phyloP scores from a whole-genome alignment of 768 basidiomycete genomes.

The Kwoniella botswanensis region DNA sequence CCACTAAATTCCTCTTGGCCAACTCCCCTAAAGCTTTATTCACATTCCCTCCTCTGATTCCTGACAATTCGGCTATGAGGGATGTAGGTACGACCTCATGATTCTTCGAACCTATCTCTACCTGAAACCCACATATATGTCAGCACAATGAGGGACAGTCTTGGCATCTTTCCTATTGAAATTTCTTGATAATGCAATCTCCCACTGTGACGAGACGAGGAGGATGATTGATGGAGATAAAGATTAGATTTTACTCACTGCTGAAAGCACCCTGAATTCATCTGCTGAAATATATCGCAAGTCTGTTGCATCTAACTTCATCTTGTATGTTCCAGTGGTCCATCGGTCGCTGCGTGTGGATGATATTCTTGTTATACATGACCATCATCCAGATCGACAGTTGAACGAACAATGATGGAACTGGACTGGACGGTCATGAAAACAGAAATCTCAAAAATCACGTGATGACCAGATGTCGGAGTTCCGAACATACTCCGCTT shows the following conservation, averaged over 20 bases:
- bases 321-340: slow-evolving; percentile 54
- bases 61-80: slow-evolving; percentile 89
- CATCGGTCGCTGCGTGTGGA: no score
- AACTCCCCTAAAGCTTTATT: slow-evolving; percentile 89
- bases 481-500: background rate
- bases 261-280: slow-evolving; percentile 95
- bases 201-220: no score
- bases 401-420: background rate
- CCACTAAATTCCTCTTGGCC: slow-evolving; percentile 88
- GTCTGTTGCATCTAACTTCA: slow-evolving; percentile 95
- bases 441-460: slow-evolving; percentile 4
- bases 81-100: slow-evolving; percentile 91
- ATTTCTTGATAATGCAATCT: background rate
- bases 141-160: no score
- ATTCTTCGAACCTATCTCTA: slow-evolving; percentile 97
- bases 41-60: slow-evolving; percentile 87
- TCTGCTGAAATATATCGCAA: slow-evolving; percentile 88
- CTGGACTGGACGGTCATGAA: slow-evolving; percentile 2
- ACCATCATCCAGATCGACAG: no score
- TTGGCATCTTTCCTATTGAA: no score
- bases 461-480: background rate
- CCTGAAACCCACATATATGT: no score
- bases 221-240: background rate
- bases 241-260: slow-evolving; percentile 63
- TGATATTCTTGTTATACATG: no score